A percentile compares a stretch with the other conserved stretches of the same genome.
These are phyloP conservation scores for Kurtzmaniella quercitrusa DNA, from an alignment of 1,139 yeast genomes.

Conservation along the genomic window DNA sequence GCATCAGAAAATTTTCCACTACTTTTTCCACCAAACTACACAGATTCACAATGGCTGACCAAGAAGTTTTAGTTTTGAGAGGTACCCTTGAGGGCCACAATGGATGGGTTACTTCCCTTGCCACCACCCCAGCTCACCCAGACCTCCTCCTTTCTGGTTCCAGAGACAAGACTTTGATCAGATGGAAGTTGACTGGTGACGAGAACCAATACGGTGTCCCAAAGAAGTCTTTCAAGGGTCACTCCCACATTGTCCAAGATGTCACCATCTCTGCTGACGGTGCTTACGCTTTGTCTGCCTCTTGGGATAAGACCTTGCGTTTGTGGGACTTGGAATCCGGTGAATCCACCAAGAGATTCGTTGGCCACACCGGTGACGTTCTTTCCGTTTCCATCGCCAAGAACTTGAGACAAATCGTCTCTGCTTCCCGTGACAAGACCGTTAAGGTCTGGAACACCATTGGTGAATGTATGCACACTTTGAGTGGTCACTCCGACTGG, in stretches of 20 bases:
- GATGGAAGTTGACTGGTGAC: constrained; percentile 98
- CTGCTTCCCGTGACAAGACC: constrained; percentile 99
- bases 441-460: constrained; percentile 99
- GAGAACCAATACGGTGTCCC: constrained; percentile 98
- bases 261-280: constrained; percentile 98
- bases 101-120: constrained; percentile 96
- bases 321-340: constrained; percentile 97
- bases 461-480: constrained; percentile 96
- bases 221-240: constrained; percentile 96
- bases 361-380: constrained; percentile 97
- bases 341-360: constrained; percentile 91
- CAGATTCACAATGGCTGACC: constrained; percentile 50
- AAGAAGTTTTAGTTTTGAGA: constrained; percentile 98
- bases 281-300: constrained; percentile 96
- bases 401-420: constrained; percentile 96
- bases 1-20: constrained; percentile 14
- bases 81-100: constrained; percentile 94
- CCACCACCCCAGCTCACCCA: constrained; percentile 98
- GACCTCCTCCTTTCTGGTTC: constrained; percentile 97
- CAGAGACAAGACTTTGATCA: constrained; percentile 97
- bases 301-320: constrained; percentile 99
- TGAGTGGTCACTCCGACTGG: constrained; percentile 98
- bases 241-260: constrained; percentile 98
- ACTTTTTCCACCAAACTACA: constrained; percentile 8
- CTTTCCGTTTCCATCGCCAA: constrained; percentile 95